Percentiles rank a stretch among this genome's conserved stretches.
phyloP scores from a whole-genome alignment of 2,329 filamentous ascomycete genomes.

The Paecilomyces sp. region DNA sequence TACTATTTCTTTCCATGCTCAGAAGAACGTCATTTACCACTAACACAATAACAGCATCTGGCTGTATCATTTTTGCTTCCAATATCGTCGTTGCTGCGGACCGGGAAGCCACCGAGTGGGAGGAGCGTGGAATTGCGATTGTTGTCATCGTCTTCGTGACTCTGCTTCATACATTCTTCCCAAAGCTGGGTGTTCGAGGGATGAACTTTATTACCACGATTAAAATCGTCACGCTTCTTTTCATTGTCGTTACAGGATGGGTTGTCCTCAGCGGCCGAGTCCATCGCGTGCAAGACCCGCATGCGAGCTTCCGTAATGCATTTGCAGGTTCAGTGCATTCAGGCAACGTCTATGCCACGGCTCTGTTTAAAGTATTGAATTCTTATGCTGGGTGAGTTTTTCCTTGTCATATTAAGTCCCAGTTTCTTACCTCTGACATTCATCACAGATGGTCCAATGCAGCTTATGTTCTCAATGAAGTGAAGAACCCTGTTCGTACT shows the following conservation, averaged over 20 bases:
- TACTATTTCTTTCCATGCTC: background rate
- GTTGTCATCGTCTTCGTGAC: constrained; percentile 60
- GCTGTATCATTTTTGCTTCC: constrained; percentile 57
- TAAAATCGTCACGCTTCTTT: constrained; percentile 59
- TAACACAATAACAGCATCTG: background rate
- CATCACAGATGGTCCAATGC: constrained; percentile 45
- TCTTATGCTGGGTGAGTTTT: constrained; percentile 38
- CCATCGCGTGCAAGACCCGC: constrained; percentile 50
- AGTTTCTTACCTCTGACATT: background rate
- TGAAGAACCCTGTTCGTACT: constrained; percentile 57
- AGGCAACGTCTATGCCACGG: constrained; percentile 60
- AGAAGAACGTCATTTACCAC: background rate
- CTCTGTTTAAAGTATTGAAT: constrained; percentile 66
- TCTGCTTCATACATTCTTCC: constrained; percentile 54
- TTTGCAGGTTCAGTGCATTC: constrained; percentile 55
- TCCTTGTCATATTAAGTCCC: background rate
- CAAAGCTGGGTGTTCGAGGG: background rate
- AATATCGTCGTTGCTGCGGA: constrained; percentile 62
- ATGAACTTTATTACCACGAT: constrained; percentile 55
- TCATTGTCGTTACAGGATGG: constrained; percentile 59
- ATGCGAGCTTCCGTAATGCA: constrained; percentile 54
- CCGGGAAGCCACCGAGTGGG: constrained; percentile 57
- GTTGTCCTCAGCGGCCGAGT: constrained; percentile 55
- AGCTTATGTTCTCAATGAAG: constrained; percentile 49
- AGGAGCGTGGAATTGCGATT: constrained; percentile 60